Percentiles rank a stretch among this genome's conserved stretches.
These are phyloP conservation scores for Claviceps sp. DNA, from an alignment of 2,329 filamentous ascomycete genomes.

Conservation along the genomic window DNA sequence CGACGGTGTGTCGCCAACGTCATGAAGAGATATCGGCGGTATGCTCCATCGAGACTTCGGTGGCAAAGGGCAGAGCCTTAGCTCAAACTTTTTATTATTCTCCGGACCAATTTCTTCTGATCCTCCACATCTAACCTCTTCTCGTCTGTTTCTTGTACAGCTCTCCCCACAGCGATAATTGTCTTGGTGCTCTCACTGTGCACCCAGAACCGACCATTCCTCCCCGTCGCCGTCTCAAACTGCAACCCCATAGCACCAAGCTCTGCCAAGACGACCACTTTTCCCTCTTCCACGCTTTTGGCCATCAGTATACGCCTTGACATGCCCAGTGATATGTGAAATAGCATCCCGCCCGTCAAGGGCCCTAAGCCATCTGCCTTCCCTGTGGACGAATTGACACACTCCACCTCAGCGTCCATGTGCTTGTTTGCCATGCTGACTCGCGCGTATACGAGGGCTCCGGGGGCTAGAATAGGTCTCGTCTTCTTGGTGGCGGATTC, in stretches of 20 bases:
- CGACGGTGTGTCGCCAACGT: too few relatives aligned
- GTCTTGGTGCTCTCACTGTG: constrained; percentile 62
- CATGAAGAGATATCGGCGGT: too few relatives aligned
- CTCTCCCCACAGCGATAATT: constrained; percentile 65
- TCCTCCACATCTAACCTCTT: constrained; percentile 46
- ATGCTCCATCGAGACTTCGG: too few relatives aligned
- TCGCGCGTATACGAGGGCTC: constrained; percentile 79
- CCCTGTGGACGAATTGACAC: constrained; percentile 72
- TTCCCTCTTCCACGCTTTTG: constrained; percentile 46
- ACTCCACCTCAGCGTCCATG: constrained; percentile 83
- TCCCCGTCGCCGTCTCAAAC: constrained; percentile 87
- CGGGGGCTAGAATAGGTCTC: constrained; percentile 59
- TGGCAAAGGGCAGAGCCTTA: constrained; percentile 16
- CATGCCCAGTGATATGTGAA: constrained; percentile 65
- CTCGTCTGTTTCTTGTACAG: constrained; percentile 66
- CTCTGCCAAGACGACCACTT: constrained; percentile 64
- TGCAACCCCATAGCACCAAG: constrained; percentile 62
- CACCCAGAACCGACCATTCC: constrained; percentile 89
- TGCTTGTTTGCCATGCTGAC: constrained; percentile 65
- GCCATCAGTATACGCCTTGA: constrained; percentile 64
- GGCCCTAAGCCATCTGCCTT: constrained; percentile 81
- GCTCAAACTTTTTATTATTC: constrained; percentile 45
- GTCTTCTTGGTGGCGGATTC: constrained; percentile 89
- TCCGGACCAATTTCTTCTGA: constrained; percentile 58
- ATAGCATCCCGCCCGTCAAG: constrained; percentile 75